Base-by-base conservation (phyloP, 108 stramenopile species). In the Pelagomonas calceolata region DNA sequence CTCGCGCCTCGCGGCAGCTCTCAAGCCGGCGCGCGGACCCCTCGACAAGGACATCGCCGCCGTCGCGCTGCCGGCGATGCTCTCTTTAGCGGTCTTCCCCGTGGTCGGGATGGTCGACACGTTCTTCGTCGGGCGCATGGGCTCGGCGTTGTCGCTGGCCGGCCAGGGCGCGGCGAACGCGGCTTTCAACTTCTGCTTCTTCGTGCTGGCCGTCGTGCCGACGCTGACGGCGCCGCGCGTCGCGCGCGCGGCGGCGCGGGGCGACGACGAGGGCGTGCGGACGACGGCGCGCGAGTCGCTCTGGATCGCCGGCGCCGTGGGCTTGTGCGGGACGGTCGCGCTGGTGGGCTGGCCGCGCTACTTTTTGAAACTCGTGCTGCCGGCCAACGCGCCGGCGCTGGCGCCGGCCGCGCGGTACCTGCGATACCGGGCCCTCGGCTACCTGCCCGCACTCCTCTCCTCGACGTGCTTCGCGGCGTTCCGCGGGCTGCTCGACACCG, bases 161-260 rank as follows among this genome's bases (percentile, higher is more conserved):
- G 91, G 87, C 7, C 88, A 89, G 71, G 76, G 82, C n/a, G 91
- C 91, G 0, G 89, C 91, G 43, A 92, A 90, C 77, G 85, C 88
- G 73, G 87, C 86, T 60, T 88, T 88, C 75, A 86, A 85, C 75
- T 85, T 87, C 10, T 33, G 88, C 0, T 92, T 81, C 72, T 92
- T 89, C 68, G 39, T 90, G 36, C 83, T 86, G 45, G 79, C 86
- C 0, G 89, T 88, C 68, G 66, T 92, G 44, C 91, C 91, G 14
- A 89, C 84, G 34, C 85, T 92, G 66, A 92, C 88, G 3, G 86
- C 91, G 29, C 89, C 91, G 0, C 39, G 87, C 37, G 89, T 92
- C 63, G 88, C 89, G 1, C 29, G 36, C 26, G 89, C 89, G 0
- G 75, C 86, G 16, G 84, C 82, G 32, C 78, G 75, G 26, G 81